These are phyloP conservation scores for Daldinia caldariorum DNA, from an alignment of 495 filamentous ascomycete species.

Conservation along the genomic window DNA sequence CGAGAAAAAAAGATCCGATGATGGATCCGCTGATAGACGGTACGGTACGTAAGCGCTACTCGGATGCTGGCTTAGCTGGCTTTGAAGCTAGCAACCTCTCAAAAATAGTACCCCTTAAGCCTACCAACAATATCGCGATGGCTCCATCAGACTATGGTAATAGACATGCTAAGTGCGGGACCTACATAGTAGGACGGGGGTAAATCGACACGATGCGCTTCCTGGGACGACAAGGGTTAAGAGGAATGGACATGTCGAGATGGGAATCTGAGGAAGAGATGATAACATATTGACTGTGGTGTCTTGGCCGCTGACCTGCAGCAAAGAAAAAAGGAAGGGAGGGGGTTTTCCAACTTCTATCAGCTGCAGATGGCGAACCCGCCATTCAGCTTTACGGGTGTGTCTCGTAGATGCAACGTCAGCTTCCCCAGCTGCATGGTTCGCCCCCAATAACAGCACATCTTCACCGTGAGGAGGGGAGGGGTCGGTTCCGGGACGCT, in stretches of 20 bases:
- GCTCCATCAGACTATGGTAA: constrained; percentile 17
- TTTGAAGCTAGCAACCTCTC: constrained; percentile 22
- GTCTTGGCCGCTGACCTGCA: constrained; percentile 13
- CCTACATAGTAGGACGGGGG: constrained; percentile 11
- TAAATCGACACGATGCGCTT: constrained; percentile 27
- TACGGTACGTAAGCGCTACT: constrained; percentile 30
- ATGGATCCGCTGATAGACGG: background rate
- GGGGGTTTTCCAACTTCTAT: constrained; percentile 18
- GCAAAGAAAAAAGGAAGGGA: constrained; percentile 34
- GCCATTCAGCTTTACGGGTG: constrained; percentile 36
- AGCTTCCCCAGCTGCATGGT: constrained; percentile 26
- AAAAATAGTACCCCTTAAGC: constrained; percentile 28
- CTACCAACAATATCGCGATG: constrained; percentile 24
- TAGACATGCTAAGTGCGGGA: constrained; percentile 19
- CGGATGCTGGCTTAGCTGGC: constrained; percentile 12
- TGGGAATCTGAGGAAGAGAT: constrained; percentile 36
- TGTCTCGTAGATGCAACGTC: constrained; percentile 37
- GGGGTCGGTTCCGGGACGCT: constrained; percentile 16
- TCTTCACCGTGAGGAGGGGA: constrained; percentile 12
- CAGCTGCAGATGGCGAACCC: constrained; percentile 28
- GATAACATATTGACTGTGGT: constrained; percentile 22
- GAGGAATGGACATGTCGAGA: constrained; percentile 29
- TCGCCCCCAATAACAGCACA: constrained; percentile 33
- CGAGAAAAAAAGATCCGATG: constrained; percentile 25
- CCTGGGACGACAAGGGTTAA: constrained; percentile 31